Percentiles rank a stretch among this genome's conserved stretches.
phyloP scores from a whole-genome alignment of 108 stramenopile genomes.

The Nannochloropsis gaditana region DNA sequence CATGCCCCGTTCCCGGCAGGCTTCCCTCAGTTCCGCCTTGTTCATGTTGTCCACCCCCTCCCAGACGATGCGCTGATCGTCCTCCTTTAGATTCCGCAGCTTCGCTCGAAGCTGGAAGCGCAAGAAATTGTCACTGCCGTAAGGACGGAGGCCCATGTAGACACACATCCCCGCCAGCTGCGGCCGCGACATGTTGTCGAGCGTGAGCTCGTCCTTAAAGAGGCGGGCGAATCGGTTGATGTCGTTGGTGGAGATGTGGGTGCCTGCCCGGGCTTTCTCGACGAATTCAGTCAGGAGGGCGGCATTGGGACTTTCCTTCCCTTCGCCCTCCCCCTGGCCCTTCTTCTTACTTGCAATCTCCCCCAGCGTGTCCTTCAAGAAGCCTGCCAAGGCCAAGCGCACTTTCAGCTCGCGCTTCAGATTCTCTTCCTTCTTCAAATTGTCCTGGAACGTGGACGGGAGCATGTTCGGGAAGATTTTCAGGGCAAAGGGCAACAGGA shows the following conservation, averaged over 20 bases:
- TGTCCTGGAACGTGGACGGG: conserved; percentile 95
- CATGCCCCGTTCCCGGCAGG: conserved; percentile 96
- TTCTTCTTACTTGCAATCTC: conserved; percentile 56
- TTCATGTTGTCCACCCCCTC: conserved; percentile 92
- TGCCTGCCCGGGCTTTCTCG: conserved; percentile 75
- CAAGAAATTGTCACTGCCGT: conserved; percentile 83
- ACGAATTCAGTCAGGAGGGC: conserved; percentile 73
- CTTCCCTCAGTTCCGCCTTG: conserved; percentile 81
- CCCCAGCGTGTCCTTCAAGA: conserved; percentile 81
- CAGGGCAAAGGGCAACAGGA: conserved; percentile 90
- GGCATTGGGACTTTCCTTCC: conserved; percentile 27
- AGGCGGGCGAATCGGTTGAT: conserved; percentile 51
- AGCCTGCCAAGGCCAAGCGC: conserved; percentile 87
- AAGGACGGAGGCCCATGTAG: conserved; percentile 91
- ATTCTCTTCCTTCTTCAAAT: conserved; percentile 87
- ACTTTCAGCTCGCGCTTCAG: conserved; percentile 89
- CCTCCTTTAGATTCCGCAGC: conserved; percentile 74
- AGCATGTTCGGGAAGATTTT: conserved; percentile 97
- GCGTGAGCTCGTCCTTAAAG: conserved; percentile 91
- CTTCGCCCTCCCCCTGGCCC: conserved; percentile 38
- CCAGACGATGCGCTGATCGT: conserved; percentile 94
- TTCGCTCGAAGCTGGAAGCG: conserved; percentile 85
- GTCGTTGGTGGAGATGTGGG: conserved; percentile 69
- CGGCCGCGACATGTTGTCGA: conserved; percentile 93
- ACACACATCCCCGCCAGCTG: conserved; percentile 90